Base-by-base conservation (phyloP, 1,284 basidiomycete species). In the Cutaneotrichosporon cavernicola region DNA sequence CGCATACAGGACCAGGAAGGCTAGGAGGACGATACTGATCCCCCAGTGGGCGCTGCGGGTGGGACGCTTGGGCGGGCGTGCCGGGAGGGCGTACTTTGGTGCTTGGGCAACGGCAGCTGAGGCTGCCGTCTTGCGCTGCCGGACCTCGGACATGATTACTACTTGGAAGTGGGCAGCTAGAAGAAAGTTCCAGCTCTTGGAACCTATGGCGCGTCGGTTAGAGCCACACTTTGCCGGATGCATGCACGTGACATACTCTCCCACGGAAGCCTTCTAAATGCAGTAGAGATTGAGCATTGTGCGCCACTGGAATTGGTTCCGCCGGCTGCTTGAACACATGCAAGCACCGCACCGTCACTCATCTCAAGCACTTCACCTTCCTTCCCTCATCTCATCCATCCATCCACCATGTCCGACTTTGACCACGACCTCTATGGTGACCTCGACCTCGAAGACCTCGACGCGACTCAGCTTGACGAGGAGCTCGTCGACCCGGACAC, bases 381-480 rank as follows among this genome's bases (percentile, higher is more conserved):
- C 51, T 16, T 16, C 8, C 18, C 9, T 5, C 16, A 6, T 53
- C 30, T 36, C 38, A 56, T 22, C 21, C 55, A 56, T 56, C 57
- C 32, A 60, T 55, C 53, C 62, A 73, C 31, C 16, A 78, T 79
- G 77, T 70, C 77, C 47, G 72, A 75, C 66, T 73, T 70, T 63
- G 72, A 76, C 66, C 73, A 79, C 62, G 72, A 73, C 63, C 68
- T 74, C 22, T 75, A 75, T 66, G 73, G 75, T 50, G 74, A 75
- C 51, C 59, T 68, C 70, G 73, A 77, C 68, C 69, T 75, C 57
- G 77, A 73, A 69, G 77, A 77, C 61, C 68, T 69, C 55, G 76
- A 77, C 62, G 73, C 73, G n/a, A 68, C 73, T 11, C 72, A 72
- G 57, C 70, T 76, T 7, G 74, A 76, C 56, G 70, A 72, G 55